Evolutionary conservation across 208 protist species (phyloP), one percentile per base, ranked within the genome.

Genomic region (Lotmaria passim): DNA sequence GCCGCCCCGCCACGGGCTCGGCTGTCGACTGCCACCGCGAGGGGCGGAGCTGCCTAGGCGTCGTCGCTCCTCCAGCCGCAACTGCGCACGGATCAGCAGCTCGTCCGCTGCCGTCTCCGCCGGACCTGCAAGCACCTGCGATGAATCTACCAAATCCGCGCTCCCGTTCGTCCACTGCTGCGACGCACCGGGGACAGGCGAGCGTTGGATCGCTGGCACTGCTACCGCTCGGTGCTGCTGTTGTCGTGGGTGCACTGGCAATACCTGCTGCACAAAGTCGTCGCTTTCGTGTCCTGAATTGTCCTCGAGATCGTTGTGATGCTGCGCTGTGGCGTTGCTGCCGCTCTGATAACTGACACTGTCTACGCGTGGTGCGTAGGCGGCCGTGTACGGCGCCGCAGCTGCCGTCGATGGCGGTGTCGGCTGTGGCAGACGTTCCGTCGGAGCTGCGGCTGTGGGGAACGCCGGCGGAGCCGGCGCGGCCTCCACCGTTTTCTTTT

Each of bases 1-100:
- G 17, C 59, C n/a, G 8, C 46, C 46, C 28, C 43, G 12, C 52
- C 48, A 55, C 33, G 69, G 69, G 23, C 59, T 75, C 7, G 46
- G 60, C 69, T 62, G 69, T 6, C 51, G 33, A 41, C 69, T 68
- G 21, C 41, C 59, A 24, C 39, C 57, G 57, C 50, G 38, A n/a
- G 34, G 43, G 47, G 24, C 57, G 11, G 61, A 6, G 31, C 23
- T 47, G 36, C 48, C 53, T 30, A 50, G 55, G 21, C 73, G 73
- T 12, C 75, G 67, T 7, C 72, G 73, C 62, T 82, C 83, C 51
- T 83, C 69, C 34, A 88, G 44, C 17, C 83, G 79, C 43, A 83
- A 61, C 57, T 82, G 73, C n/a, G 79, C 83, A 34, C 75, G 73
- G 12, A 82, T 52, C 57, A 88, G 72, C 44, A 88, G 47, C 48